phyloP scores from a whole-genome alignment of 371 early-diverging fungal genomes.

The Conidiobolus incongruus region DNA sequence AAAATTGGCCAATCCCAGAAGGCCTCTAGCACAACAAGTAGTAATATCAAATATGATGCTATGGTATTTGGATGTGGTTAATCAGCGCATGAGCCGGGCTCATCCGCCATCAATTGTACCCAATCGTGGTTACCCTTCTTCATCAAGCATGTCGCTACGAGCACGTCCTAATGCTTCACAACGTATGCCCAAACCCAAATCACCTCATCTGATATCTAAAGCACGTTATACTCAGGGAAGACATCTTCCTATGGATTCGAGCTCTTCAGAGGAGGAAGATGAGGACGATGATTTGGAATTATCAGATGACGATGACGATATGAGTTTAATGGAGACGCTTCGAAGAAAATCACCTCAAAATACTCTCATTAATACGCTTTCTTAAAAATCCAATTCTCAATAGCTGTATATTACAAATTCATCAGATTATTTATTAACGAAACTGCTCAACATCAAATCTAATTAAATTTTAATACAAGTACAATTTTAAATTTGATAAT shows the following conservation, averaged over 20 bases:
- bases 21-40: constrained; percentile 80
- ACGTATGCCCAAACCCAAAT: not conserved
- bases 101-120: too few relatives aligned
- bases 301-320: constrained; percentile 2
- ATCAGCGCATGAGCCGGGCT: too few relatives aligned
- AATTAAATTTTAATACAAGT: too few relatives aligned
- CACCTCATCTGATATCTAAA: constrained; percentile 3
- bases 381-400: too few relatives aligned
- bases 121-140: not conserved
- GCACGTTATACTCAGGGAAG: not conserved
- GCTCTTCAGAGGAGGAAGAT: not conserved
- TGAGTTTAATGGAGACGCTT: too few relatives aligned
- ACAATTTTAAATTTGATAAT: too few relatives aligned
- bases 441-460: too few relatives aligned
- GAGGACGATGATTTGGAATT: not conserved
- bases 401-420: too few relatives aligned
- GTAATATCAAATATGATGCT: constrained; percentile 88
- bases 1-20: constrained; percentile 73
- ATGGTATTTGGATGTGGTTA: constrained; percentile 64
- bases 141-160: too few relatives aligned
- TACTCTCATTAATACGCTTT: too few relatives aligned
- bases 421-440: too few relatives aligned
- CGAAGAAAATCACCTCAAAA: too few relatives aligned
- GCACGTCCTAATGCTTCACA: not conserved
- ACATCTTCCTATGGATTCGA: not conserved